Base-by-base conservation (phyloP, 2,329 filamentous ascomycete species). In the Trichoderma arundinaceum region DNA sequence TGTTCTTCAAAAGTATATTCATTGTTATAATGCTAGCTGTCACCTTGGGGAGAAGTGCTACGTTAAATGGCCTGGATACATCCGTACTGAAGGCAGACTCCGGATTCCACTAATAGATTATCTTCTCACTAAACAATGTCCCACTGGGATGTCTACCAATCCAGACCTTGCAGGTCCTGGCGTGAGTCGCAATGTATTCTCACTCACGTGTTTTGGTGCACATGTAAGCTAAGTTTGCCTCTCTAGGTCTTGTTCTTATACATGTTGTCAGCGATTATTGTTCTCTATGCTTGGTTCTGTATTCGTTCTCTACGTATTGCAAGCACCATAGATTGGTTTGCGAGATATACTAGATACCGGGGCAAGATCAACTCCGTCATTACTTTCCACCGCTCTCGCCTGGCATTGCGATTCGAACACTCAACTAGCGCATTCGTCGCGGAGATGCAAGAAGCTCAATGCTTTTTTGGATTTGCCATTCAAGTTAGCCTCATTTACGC, bases 401-500 rank as follows among this genome's bases (percentile, higher is more conserved):
- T 32, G 13, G 48, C 58, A 3, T 32, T 2, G 46, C 41, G 46
- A 22, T 19, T 57, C 32, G 53, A 46, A 43, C 43, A 48, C 39
- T 28, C 41, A 3, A 56, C 57, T 2, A 64, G 49, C 51, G 32
- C 51, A 4, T 62, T 64, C 15, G 10, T 52, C 4, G 59, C 44
- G 4, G 64, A 66, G 33, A 38, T 66, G 5, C 64, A 66, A 39
- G 64, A 66, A 33, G 64, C 64, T 9, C 64, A 66, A 28, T 66
- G 64, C 44, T 66, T 66, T 17, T 64, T 66, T 22, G 39, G 58
- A 4, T 32, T 63, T 10, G 58, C 64, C 33, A 19, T 62, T 7
- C 64, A 66, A 19, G 39, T 64, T 19, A 49, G 58, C 9, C 19
- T 64, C 2, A 49, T 44, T 2, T 58, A 48, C 32, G 33, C 58